Evolutionary conservation across 2,329 filamentous ascomycete genomes (phyloP).

Genomic region (Rhexocercosporidium sp.): DNA sequence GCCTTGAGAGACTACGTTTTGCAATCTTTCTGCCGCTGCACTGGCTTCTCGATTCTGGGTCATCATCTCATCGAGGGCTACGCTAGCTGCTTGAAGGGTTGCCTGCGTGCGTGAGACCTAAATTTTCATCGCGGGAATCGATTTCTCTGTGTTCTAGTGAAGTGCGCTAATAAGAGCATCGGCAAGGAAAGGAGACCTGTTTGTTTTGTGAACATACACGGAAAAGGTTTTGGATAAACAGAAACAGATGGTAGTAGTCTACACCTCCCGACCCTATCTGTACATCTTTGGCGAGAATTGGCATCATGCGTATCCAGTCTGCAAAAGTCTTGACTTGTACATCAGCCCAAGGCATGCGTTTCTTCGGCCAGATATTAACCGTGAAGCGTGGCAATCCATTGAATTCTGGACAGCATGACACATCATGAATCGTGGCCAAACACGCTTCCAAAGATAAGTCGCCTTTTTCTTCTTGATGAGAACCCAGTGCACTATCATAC

Average conservation of each 20-base stretch:
- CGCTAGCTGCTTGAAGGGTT: neutral
- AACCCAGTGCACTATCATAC: neutral
- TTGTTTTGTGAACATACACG: neutral
- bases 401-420: neutral
- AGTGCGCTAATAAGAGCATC: too few species aligned
- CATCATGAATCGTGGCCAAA: neutral
- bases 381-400: neutral
- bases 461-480: neutral
- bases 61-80: neutral
- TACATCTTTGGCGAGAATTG: neutral
- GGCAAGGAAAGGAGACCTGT: too few species aligned
- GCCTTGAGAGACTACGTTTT: neutral
- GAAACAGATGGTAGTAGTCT: neutral
- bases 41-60: neutral
- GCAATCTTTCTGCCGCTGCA: neutral
- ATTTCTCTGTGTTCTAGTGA: neutral
- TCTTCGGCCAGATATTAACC: neutral
- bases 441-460: neutral
- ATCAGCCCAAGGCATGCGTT: neutral
- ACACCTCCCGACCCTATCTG: neutral
- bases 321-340: neutral
- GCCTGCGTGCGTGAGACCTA: neutral
- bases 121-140: neutral
- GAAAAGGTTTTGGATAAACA: neutral
- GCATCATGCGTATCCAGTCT: neutral